phyloP scores from a whole-genome alignment of 2,329 filamentous ascomycete species.

The Chaetomium sp. region DNA sequence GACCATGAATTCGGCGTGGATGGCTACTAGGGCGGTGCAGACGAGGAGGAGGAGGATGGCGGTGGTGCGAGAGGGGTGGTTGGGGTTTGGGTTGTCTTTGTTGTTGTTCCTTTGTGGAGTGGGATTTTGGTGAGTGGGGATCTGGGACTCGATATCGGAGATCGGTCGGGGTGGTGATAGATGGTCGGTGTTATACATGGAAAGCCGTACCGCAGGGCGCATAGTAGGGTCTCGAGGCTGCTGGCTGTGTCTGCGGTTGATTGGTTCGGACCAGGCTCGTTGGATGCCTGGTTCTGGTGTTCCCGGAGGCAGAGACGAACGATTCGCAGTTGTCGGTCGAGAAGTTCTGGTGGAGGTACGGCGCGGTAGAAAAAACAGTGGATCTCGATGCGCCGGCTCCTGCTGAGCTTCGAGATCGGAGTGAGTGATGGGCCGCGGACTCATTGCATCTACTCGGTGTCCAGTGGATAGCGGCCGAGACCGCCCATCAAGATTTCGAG shows the following conservation, averaged over 20 bases:
- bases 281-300: neutral
- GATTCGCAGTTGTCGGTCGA: neutral
- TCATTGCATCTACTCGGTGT: neutral
- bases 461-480: too few species aligned
- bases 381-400: neutral
- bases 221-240: neutral
- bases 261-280: neutral
- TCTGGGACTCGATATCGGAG: too few species aligned
- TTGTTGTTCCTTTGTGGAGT: too few species aligned
- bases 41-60: conserved; percentile 57
- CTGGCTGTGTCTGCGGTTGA: neutral
- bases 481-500: too few species aligned
- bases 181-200: neutral
- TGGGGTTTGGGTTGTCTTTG: too few species aligned
- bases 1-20: conserved; percentile 65
- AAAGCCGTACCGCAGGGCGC: neutral
- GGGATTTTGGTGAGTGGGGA: too few species aligned
- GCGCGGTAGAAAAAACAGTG: neutral
- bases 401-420: neutral
- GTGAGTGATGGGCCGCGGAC: neutral
- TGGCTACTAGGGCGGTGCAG: conserved; percentile 58
- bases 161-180: neutral
- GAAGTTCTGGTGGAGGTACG: neutral
- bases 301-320: neutral
- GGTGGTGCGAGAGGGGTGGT: conserved; percentile 39